Conservation (phyloP, 169 alveolate genomes). For the Theileria annulata region DNA sequence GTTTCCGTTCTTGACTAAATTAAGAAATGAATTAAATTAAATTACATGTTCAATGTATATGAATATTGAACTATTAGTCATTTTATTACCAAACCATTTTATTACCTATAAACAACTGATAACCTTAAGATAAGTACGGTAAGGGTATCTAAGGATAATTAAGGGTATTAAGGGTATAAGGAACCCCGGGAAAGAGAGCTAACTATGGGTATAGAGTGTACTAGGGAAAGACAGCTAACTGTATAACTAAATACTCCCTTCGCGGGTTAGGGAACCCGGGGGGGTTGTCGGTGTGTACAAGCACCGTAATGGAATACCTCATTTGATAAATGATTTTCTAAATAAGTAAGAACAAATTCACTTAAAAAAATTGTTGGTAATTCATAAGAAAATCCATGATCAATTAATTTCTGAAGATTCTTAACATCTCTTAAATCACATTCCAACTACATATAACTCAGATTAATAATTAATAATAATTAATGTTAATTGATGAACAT, state of each 20-base stretch:
- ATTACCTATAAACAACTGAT: constrained; percentile 30
- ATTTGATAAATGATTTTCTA: constrained; percentile 21
- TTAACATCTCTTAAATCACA: constrained; percentile 8
- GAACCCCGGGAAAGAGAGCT: too few relatives aligned
- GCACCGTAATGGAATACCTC: too few relatives aligned
- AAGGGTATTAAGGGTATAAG: too few relatives aligned
- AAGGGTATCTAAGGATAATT: constrained; percentile 18
- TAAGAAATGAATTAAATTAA: too few relatives aligned
- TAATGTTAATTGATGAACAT: too few relatives aligned
- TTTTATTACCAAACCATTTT: neutral
- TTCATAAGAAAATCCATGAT: constrained; percentile 2
- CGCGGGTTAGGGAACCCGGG: too few relatives aligned
- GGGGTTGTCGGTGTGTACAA: too few relatives aligned
- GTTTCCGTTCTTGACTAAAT: neutral
- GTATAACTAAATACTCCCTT: neutral
- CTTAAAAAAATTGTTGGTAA: constrained; percentile 43
- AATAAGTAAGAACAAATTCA: constrained; percentile 36
- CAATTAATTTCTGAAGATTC: neutral
- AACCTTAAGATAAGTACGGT: too few relatives aligned
- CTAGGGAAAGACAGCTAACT: too few relatives aligned
- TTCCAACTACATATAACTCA: constrained; percentile 1
- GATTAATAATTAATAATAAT: too few relatives aligned
- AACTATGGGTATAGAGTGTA: too few relatives aligned
- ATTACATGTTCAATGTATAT: neutral
- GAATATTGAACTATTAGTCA: neutral